Evolutionary conservation across 2,329 filamentous ascomycete genomes (phyloP).

Genomic region (Cordyceps javanica): DNA sequence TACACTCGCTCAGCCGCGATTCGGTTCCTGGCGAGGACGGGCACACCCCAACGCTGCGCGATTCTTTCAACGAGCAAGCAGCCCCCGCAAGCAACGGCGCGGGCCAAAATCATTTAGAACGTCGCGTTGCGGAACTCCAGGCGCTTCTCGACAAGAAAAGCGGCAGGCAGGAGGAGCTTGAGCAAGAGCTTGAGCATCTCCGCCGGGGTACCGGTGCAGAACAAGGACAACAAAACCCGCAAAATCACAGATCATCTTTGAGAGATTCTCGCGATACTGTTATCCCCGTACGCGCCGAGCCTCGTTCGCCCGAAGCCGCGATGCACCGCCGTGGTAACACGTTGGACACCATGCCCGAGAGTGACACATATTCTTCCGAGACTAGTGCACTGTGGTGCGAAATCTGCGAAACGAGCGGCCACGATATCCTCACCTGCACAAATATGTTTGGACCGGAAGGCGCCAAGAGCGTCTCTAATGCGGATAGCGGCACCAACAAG

Average conservation of each 20-base stretch:
- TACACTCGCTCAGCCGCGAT: constrained; percentile 85
- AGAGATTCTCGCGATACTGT: constrained; percentile 63
- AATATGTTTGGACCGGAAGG: constrained; percentile 67
- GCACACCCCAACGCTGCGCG: constrained; percentile 22
- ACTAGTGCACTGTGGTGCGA: constrained; percentile 81
- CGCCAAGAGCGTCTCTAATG: constrained; percentile 25
- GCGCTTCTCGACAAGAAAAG: constrained; percentile 66
- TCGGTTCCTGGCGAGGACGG: constrained; percentile 43
- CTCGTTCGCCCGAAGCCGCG: constrained; percentile 38
- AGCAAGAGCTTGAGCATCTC: constrained; percentile 70
- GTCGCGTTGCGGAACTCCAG: constrained; percentile 74
- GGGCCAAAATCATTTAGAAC: constrained; percentile 64
- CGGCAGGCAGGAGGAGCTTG: constrained; percentile 74
- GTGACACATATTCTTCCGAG: constrained; percentile 64
- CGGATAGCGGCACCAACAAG: constrained; percentile 25
- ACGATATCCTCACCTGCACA: constrained; percentile 90
- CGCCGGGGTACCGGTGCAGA: constrained; percentile 37
- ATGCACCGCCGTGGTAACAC: constrained; percentile 46
- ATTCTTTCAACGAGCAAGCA: constrained; percentile 5
- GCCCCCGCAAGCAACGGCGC: constrained; percentile 31
- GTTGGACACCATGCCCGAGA: constrained; percentile 65
- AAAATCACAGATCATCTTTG: constrained; percentile 49
- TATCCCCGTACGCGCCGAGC: constrained; percentile 47
- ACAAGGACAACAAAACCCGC: constrained; percentile 26
- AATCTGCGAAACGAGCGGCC: constrained; percentile 85